Base-by-base conservation (phyloP, 441 rosid genomes). In the Lepidium campestre region DNA sequence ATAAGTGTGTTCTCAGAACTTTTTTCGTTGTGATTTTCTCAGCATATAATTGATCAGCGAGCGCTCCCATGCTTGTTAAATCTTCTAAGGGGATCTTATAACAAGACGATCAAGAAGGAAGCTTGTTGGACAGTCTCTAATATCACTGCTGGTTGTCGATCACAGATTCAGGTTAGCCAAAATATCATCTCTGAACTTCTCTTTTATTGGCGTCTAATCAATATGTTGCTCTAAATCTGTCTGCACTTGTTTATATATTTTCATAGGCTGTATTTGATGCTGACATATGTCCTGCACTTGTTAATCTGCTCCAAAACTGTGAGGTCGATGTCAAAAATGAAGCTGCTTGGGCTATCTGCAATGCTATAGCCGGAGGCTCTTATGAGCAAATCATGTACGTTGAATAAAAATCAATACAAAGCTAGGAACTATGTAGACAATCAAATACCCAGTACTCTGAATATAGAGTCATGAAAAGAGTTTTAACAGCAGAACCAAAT, bases 61-160 rank as follows among this genome's bases (percentile, higher is more conserved):
- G 79, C 85, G 58, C 88, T 85, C 50, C 88, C 86, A 42, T 70
- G 83, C 79, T 79, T 85, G 73, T 35, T 80, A 79, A 80, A 65
- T 68, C 83, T 83, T 69, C 67, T 85, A 50, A 76, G 76, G 52
- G 70, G 77, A 62, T 67, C 72, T 60, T 76, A 75, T 61, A 82
- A 80, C 68, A 83, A 79, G 75, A 79, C 79, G 69, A 83, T 81
- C 69, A 81, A 70, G 75, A 85, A 83, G 79, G 90, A 83, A 79
- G 88, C 90, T 57, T 85, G 90, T 72, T 83, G 88, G 90, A 65
- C 86, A 34, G 80, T 85, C 75, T 85, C 88, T 12, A 85, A 85
- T 74, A 83, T 85, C 61, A 80, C 88, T 59, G 90, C 90, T 46
- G 90, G 88, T 52, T 77, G 75, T 71, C 79, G 54, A 47, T 76